A percentile compares a stretch with the other conserved stretches of the same genome.
Conservation (phyloP, 2,329 filamentous ascomycete species). For the Gaeumannomyces sp. region DNA sequence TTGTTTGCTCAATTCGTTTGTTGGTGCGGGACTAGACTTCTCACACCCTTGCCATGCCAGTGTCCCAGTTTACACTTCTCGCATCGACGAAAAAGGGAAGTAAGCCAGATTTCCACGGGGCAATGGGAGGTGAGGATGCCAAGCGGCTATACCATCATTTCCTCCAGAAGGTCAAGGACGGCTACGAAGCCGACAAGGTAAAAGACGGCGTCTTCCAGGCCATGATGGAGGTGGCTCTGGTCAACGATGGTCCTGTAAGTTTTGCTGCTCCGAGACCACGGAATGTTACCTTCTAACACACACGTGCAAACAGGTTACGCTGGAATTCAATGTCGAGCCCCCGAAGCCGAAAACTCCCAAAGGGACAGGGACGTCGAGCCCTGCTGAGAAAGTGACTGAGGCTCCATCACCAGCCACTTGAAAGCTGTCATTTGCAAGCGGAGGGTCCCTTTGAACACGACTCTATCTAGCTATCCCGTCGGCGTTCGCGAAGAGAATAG, state of each 20-base stretch:
- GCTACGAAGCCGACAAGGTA: conserved; percentile 68
- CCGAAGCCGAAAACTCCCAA: conserved; percentile 13
- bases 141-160: conserved; percentile 80
- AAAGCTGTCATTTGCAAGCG: no score
- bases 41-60: conserved; percentile 35
- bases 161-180: conserved; percentile 64
- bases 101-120: conserved; percentile 91
- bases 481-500: background rate
- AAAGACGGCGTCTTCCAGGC: conserved; percentile 97
- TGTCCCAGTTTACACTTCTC: conserved; percentile 93
- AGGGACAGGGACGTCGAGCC: background rate
- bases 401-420: background rate
- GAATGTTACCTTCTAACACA: background rate
- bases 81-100: conserved; percentile 92
- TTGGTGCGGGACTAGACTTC: background rate
- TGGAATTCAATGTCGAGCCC: conserved; percentile 26
- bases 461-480: background rate
- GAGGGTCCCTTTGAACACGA: background rate
- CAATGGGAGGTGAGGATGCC: conserved; percentile 71
- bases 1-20: background rate
- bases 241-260: conserved; percentile 73
- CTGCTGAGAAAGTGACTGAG: background rate
- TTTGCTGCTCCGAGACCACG: background rate
- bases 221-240: conserved; percentile 94
- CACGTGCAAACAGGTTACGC: conserved; percentile 29